phyloP scores from a whole-genome alignment of 306 rosid genomes.

The Gillenia trifoliata region DNA sequence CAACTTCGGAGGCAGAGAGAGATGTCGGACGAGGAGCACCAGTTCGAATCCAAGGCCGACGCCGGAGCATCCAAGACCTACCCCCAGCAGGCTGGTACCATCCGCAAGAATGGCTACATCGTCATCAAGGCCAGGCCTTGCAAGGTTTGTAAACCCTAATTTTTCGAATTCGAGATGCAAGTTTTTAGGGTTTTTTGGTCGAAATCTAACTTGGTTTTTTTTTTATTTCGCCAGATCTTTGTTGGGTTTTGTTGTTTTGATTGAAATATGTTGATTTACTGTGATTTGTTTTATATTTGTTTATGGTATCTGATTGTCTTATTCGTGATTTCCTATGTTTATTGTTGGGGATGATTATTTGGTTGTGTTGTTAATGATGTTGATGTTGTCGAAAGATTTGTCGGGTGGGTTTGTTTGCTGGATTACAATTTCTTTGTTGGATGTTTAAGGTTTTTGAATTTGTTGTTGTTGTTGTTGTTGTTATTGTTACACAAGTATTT shows the following conservation, averaged over 20 bases:
- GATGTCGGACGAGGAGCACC: conserved; percentile 77
- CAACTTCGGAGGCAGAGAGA: background rate
- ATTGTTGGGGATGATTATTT: too few species aligned
- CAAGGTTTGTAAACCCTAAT: conserved; percentile 38
- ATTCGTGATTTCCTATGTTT: background rate
- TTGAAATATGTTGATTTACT: background rate
- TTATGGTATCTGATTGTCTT: background rate
- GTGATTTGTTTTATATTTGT: background rate
- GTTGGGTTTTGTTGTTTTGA: background rate
- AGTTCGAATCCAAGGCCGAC: conserved; percentile 61
- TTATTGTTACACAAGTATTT: background rate
- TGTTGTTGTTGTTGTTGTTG: background rate
- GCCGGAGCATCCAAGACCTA: conserved; percentile 72
- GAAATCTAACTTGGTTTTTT: conserved; percentile 1
- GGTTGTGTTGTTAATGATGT: background rate
- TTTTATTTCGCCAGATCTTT: background rate
- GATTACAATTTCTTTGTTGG: background rate
- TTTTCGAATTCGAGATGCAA: background rate
- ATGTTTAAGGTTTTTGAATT: background rate
- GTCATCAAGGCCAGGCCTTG: conserved; percentile 66
- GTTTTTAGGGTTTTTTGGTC: background rate
- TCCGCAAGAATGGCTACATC: conserved; percentile 66
- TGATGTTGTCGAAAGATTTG: background rate
- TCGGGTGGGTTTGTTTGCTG: background rate
- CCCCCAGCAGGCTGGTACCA: conserved; percentile 67